Evolutionary conservation across 108 stramenopile genomes (phyloP), one percentile per base, ranked within the genome.

Genomic region (Discostella pseudostelligera): DNA sequence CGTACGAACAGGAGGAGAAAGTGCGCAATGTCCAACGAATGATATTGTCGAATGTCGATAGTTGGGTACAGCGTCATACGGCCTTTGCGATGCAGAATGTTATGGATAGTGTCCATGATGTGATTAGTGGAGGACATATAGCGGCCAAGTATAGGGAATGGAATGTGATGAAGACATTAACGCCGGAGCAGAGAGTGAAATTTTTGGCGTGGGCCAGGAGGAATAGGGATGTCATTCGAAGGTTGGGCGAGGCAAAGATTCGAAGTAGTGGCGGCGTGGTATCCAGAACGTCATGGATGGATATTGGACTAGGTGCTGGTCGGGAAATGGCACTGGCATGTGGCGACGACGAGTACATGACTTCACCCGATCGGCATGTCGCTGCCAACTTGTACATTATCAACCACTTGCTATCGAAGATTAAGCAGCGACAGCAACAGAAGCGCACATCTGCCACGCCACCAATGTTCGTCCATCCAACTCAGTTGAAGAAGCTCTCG

Each of bases 1-100:
- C 88, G 8, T 93, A 93, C 54, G 96, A 95, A 29, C 96, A 96
- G 62, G 96, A 98, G 65, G 97, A 95, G 62, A 80, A 82, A 54
- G 76, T 95, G 8, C 85, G 93, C 25, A 62, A 39, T 3, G 79
- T 78, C 46, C 93, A 96, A 59, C 63, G 86, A 46, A 64, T 70
- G 9, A 62, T 84, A 13, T 45, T 93, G 50, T 74, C 78, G 24
- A 69, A 81, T 32, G 57, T 61, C 9, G 63, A 65, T 26, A 60
- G 84, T 21, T 93, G 93, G 93, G 50, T 93, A 0, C 74, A 86
- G 46, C 85, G 96, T 14, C 92, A 94, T 64, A 84, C 86, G 8
- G 82, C 89, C 10, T 35, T 79, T 10, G 78, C 93, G 17, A 79
- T 88, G 1, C 69, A 55, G 19, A 78, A 81, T 32, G 81, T 80